Conservation (phyloP, 1,284 basidiomycete genomes). For the Peniophora sp. region DNA sequence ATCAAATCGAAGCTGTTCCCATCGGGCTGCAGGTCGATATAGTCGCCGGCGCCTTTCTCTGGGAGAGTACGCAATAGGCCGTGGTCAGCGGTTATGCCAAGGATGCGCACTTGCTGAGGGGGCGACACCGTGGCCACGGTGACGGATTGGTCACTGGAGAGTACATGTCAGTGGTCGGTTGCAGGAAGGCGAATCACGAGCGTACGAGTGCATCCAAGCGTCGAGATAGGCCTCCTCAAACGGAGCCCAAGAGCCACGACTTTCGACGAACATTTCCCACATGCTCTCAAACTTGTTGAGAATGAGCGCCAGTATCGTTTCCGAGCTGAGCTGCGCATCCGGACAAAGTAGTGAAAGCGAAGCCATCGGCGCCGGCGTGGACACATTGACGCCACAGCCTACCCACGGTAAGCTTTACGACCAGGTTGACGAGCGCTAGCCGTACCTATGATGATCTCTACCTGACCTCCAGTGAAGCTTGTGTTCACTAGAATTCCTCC, state of each 20-base stretch:
- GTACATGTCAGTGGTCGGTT: conserved; percentile 1
- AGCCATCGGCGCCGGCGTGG: conserved; percentile 78
- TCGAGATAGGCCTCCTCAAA: conserved; percentile 76
- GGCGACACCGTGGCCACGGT: conserved; percentile 74
- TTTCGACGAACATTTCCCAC: conserved; percentile 66
- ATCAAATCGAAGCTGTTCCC: conserved; percentile 97
- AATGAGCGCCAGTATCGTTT: conserved; percentile 70
- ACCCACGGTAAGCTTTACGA: neutral
- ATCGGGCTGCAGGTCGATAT: conserved; percentile 79
- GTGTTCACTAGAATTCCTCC: conserved; percentile 92
- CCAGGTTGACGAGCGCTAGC: conserved; percentile 1
- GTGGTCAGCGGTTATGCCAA: conserved; percentile 82
- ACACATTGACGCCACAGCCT: conserved; percentile 90
- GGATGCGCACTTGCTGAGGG: conserved; percentile 65
- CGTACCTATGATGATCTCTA: conserved; percentile 77
- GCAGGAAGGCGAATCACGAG: conserved; percentile 12
- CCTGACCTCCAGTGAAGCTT: conserved; percentile 65
- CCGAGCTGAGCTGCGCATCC: conserved; percentile 49
- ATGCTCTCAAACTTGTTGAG: conserved; percentile 74
- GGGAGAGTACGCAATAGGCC: conserved; percentile 83
- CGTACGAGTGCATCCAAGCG: conserved; percentile 87
- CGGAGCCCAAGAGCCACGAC: conserved; percentile 62
- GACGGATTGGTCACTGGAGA: conserved; percentile 72
- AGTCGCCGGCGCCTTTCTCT: conserved; percentile 31
- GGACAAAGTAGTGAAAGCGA: conserved; percentile 71